Evolutionary conservation across 73 alveolate genomes (phyloP).

Genomic region (Paramecium octaurelia): DNA sequence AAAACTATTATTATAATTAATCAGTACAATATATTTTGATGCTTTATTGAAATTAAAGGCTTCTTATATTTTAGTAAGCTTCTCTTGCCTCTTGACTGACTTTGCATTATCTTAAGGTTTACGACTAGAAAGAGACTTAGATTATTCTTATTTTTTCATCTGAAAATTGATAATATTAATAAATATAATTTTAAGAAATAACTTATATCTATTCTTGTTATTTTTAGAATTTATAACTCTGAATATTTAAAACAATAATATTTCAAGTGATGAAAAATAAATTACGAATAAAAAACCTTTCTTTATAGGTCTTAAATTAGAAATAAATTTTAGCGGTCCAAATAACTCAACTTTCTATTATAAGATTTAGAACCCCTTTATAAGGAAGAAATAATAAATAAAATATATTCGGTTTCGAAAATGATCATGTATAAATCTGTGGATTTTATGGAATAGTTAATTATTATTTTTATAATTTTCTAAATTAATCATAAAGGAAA

Average conservation of each 20-base stretch:
- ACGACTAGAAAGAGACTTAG: neutral
- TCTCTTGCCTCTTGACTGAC: neutral
- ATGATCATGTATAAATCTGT: neutral
- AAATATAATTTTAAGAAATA: neutral
- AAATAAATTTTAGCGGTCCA: too few species aligned
- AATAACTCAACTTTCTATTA: too few species aligned
- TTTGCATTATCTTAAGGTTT: neutral
- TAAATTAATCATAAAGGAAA: too few species aligned
- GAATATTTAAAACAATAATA: neutral
- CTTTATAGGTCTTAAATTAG: too few species aligned
- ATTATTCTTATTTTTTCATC: neutral
- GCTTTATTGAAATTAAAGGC: conserved; percentile 32
- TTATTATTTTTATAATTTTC: too few species aligned
- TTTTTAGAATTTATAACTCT: neutral
- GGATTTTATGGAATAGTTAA: neutral
- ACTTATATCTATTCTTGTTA: neutral
- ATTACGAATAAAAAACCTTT: neutral
- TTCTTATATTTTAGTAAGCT: conserved; percentile 11
- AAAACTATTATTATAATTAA: conserved; percentile 22
- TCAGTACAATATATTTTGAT: conserved; percentile 22
- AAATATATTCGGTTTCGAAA: neutral
- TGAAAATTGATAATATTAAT: neutral
- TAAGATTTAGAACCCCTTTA: too few species aligned
- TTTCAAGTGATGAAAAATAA: too few species aligned
- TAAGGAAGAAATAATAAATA: too few species aligned